Conservation (phyloP, 1,284 basidiomycete species). For the Cryptococcus depauperatus region DNA sequence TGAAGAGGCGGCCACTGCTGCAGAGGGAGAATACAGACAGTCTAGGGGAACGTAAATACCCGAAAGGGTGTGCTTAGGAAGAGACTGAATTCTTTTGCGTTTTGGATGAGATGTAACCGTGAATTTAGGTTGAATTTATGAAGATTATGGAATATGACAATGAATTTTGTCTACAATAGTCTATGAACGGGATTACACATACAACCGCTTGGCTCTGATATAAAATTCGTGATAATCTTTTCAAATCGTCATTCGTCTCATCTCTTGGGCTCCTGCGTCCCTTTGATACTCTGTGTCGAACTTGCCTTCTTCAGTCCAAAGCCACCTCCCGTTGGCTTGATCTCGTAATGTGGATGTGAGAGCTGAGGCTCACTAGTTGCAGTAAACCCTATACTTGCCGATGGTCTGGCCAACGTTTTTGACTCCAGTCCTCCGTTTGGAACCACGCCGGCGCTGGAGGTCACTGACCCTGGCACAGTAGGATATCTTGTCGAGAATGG, state of each 20-base stretch:
- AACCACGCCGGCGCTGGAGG: too few species aligned
- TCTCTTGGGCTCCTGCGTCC: too few species aligned
- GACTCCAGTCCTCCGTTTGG: background rate
- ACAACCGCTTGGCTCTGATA: background rate
- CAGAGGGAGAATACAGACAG: constrained; percentile 84
- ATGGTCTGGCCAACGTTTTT: background rate
- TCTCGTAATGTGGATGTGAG: too few species aligned
- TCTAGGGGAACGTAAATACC: constrained; percentile 40
- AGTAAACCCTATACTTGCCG: background rate
- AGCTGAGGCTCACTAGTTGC: background rate
- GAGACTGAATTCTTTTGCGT: background rate
- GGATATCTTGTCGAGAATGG: constrained; percentile 8
- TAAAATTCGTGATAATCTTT: background rate
- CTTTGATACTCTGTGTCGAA: constrained; percentile 7
- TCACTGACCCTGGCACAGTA: constrained; percentile 6
- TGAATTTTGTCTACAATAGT: background rate
- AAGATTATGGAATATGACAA: background rate
- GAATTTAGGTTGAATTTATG: background rate
- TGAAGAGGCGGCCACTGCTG: constrained; percentile 77
- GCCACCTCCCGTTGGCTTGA: constrained; percentile 5
- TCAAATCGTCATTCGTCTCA: background rate
- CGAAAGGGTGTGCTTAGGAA: background rate
- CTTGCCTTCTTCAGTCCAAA: constrained; percentile 13
- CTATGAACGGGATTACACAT: background rate
- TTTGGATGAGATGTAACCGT: background rate